phyloP scores from a whole-genome alignment of 441 rosid genomes.

The Pelargonium citronellum region DNA sequence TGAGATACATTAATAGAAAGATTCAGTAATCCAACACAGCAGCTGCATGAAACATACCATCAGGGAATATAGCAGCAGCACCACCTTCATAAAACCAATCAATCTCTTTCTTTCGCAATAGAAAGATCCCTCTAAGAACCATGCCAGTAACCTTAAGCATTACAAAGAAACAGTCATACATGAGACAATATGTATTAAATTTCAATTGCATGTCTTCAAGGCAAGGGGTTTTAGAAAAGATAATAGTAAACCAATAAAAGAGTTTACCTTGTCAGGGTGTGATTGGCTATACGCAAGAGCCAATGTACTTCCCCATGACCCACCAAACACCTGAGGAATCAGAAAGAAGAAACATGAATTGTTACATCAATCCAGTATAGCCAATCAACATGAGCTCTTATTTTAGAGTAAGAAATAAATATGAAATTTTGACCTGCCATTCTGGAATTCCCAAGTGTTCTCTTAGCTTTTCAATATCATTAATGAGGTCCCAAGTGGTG shows the following conservation, averaged over 20 bases:
- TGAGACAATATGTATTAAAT: neutral
- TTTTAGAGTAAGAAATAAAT: constrained; percentile 9
- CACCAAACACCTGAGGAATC: constrained; percentile 75
- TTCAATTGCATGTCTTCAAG: constrained; percentile 9
- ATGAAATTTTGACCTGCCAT: constrained; percentile 59
- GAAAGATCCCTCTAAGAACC: constrained; percentile 87
- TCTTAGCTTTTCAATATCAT: constrained; percentile 79
- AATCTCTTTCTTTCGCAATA: constrained; percentile 87
- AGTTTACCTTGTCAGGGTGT: constrained; percentile 69
- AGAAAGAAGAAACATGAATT: constrained; percentile 8
- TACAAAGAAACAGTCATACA: constrained; percentile 10
- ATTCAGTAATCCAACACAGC: constrained; percentile 15
- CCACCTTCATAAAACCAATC: constrained; percentile 97
- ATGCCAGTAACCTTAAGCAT: constrained; percentile 65
- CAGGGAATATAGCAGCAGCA: constrained; percentile 91
- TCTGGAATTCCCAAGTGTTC: constrained; percentile 71
- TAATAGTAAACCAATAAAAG: constrained; percentile 14
- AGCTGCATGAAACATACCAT: constrained; percentile 46
- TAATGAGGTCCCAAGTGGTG: constrained; percentile 84
- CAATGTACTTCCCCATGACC: constrained; percentile 96
- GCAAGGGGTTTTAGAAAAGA: constrained; percentile 11
- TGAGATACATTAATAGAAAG: neutral
- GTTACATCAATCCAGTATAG: constrained; percentile 5
- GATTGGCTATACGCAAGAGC: constrained; percentile 80
- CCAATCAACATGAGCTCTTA: neutral